Evolutionary conservation across 352 stramenopile genomes (phyloP).

Genomic region (Globisporangium takayamanum): DNA sequence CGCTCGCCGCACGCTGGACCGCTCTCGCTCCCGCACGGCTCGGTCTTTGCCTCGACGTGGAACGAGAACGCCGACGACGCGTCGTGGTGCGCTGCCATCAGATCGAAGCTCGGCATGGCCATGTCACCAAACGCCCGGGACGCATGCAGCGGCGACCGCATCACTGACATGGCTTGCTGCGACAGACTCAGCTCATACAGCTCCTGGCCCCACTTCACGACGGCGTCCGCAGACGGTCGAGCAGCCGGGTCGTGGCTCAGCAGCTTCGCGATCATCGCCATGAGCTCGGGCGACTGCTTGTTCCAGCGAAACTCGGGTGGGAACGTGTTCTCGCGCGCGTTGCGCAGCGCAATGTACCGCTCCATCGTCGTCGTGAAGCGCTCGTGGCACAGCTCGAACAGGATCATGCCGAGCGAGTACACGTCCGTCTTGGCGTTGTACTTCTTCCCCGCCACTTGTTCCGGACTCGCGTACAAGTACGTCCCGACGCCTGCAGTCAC

Average conservation of each 20-base stretch:
- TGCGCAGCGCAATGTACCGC: conserved; percentile 74
- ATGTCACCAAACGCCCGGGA: conserved; percentile 12
- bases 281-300: conserved; percentile 54
- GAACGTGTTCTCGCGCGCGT: conserved; percentile 67
- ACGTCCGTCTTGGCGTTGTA: conserved; percentile 92
- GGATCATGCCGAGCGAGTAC: conserved; percentile 89
- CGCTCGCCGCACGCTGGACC: conserved; percentile 37
- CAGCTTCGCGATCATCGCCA: conserved; percentile 61
- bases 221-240: conserved; percentile 52
- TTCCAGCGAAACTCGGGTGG: conserved; percentile 41
- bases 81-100: conserved; percentile 9
- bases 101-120: conserved; percentile 18
- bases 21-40: conserved; percentile 25
- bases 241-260: conserved; percentile 43
- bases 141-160: conserved; percentile 38
- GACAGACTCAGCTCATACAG: conserved; percentile 59
- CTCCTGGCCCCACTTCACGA: conserved; percentile 76
- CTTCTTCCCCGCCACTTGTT: conserved; percentile 85
- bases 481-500: conserved; percentile 87
- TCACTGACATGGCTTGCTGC: conserved; percentile 46
- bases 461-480: conserved; percentile 86
- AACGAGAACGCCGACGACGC: conserved; percentile 39
- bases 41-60: conserved; percentile 59
- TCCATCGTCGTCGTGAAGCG: conserved; percentile 89
- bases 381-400: conserved; percentile 88